Conservation (phyloP, 2,329 filamentous ascomycete species). For the Colletotrichum sp. region DNA sequence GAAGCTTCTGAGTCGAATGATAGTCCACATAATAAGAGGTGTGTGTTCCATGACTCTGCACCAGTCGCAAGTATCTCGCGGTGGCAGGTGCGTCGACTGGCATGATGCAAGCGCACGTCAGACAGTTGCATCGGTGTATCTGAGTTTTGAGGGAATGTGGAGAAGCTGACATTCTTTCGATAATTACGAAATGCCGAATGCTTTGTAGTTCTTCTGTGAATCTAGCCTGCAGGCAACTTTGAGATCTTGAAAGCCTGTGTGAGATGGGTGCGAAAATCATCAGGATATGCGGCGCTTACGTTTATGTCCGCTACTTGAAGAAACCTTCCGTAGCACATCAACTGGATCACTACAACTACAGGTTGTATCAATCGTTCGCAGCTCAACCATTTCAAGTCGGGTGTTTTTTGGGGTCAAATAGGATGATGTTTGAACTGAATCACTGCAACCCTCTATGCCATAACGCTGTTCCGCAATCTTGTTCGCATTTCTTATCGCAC, state of each 20-base stretch:
- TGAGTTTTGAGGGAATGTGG: background rate
- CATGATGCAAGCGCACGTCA: background rate
- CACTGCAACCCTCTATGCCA: background rate
- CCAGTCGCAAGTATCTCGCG: background rate
- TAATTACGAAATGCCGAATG: background rate
- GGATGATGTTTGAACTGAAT: background rate
- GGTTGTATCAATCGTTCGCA: background rate
- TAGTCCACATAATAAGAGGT: background rate
- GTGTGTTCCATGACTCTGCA: background rate
- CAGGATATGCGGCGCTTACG: background rate
- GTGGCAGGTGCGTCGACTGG: no score
- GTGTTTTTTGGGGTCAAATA: background rate
- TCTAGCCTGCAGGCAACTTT: background rate
- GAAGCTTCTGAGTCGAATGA: background rate
- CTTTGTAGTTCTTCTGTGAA: background rate
- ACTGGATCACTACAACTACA: background rate
- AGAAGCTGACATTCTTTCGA: background rate
- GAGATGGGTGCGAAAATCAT: background rate
- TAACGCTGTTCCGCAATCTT: no score
- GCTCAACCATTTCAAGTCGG: background rate
- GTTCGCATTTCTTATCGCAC: no score
- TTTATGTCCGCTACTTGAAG: background rate
- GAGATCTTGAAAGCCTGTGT: no score
- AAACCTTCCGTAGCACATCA: background rate
- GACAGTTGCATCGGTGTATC: background rate